These are phyloP conservation scores for Trichoderma oligosporum DNA, from an alignment of 2,329 filamentous ascomycete species.

Conservation along the genomic window DNA sequence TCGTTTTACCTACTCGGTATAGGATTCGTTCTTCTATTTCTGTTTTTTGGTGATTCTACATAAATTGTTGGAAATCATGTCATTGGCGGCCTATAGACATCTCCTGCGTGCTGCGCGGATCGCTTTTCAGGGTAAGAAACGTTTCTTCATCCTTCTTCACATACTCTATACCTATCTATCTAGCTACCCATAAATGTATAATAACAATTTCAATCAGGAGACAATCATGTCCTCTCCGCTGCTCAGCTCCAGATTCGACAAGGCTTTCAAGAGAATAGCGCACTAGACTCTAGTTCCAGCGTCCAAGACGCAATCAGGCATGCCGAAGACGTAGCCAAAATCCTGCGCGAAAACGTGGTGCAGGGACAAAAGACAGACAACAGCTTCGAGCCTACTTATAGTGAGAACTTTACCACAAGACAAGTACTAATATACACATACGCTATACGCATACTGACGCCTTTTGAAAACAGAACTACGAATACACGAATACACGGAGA, in stretches of 20 bases:
- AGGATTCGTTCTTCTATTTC: background rate
- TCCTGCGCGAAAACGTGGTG: slow-evolving; percentile 80
- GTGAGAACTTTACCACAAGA: slow-evolving; percentile 44
- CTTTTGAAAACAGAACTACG: slow-evolving; percentile 60
- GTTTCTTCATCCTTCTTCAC: background rate
- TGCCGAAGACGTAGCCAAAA: slow-evolving; percentile 75
- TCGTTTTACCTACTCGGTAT: background rate
- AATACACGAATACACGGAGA: slow-evolving; percentile 88
- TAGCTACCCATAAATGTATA: too few relatives aligned
- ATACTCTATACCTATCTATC: background rate
- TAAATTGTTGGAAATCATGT: slow-evolving; percentile 43
- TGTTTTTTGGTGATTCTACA: background rate
- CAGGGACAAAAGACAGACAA: slow-evolving; percentile 63
- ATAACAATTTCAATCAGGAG: slow-evolving; percentile 54
- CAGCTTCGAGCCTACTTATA: slow-evolving; percentile 48
- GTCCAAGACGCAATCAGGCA: slow-evolving; percentile 65
- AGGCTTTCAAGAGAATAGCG: slow-evolving; percentile 66
- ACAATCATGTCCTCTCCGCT: slow-evolving; percentile 62
- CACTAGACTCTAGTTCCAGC: slow-evolving; percentile 54
- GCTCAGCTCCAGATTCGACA: slow-evolving; percentile 69
- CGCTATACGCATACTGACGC: background rate
- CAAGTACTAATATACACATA: background rate
- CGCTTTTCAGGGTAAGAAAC: slow-evolving; percentile 70
- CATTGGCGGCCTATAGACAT: slow-evolving; percentile 73
- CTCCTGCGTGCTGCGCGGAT: slow-evolving; percentile 76